Evolutionary conservation across 345 rosid genomes (phyloP).

Genomic region (Eucalyptus sideroxylon): DNA sequence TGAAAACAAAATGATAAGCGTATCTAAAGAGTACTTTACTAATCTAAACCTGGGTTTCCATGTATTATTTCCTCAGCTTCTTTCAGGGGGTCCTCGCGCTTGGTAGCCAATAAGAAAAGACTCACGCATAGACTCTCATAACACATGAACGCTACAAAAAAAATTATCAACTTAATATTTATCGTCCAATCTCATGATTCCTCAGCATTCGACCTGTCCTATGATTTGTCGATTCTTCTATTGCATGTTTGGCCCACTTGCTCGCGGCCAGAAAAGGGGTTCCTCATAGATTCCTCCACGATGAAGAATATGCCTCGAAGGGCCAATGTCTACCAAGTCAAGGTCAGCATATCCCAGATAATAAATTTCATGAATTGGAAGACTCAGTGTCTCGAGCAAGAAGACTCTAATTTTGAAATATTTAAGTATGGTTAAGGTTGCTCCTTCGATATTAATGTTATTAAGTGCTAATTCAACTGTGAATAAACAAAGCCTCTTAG

Average conservation of each 20-base stretch:
- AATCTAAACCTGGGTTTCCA: background rate
- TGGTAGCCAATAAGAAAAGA: background rate
- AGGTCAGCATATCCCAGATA: background rate
- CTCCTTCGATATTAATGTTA: too few relatives aligned
- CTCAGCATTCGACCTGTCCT: too few relatives aligned
- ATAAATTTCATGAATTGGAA: background rate
- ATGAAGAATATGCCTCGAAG: background rate
- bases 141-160: background rate
- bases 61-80: background rate
- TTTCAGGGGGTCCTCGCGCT: background rate
- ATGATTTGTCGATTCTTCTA: background rate
- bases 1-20: background rate
- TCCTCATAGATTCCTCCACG: background rate
- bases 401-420: too few relatives aligned
- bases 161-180: too few relatives aligned
- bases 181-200: too few relatives aligned
- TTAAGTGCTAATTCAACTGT: too few relatives aligned
- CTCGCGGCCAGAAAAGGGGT: background rate
- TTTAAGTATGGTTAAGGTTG: too few relatives aligned
- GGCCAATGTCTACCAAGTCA: background rate
- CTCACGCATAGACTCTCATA: background rate
- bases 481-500: too few relatives aligned
- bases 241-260: background rate
- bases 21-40: background rate
- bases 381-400: background rate